phyloP scores from a whole-genome alignment of 2,329 filamentous ascomycete genomes.

The Fonsecaea nubica region DNA sequence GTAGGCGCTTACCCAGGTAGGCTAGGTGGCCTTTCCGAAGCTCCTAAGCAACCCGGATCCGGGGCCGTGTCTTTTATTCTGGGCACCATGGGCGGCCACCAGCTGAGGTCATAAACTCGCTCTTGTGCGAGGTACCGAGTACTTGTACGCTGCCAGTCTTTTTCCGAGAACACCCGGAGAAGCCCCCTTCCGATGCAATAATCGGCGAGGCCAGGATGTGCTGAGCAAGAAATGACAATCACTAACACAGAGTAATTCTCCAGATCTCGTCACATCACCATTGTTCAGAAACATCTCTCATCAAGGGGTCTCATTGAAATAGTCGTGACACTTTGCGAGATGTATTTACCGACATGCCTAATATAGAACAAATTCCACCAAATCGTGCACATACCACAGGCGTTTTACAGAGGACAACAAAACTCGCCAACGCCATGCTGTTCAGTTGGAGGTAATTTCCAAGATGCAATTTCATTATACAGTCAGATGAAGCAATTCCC shows the following conservation, averaged over 20 bases:
- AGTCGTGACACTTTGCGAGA: background rate
- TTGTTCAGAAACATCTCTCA: background rate
- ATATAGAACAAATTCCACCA: background rate
- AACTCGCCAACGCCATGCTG: slow-evolving; percentile 12
- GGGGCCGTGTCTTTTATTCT: background rate
- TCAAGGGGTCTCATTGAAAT: slow-evolving; percentile 5
- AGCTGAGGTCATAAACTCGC: too few relatives aligned
- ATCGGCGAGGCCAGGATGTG: background rate
- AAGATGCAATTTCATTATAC: background rate
- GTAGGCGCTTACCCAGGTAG: background rate
- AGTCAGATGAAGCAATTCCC: background rate
- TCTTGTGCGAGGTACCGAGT: too few relatives aligned
- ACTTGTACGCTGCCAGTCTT: background rate
- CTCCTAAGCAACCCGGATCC: slow-evolving; percentile 7
- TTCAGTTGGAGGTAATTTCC: background rate
- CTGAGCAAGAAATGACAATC: background rate
- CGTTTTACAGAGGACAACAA: background rate
- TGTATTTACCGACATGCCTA: background rate
- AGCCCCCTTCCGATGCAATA: slow-evolving; percentile 5
- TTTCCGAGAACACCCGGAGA: slow-evolving; percentile 6
- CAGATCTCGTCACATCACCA: background rate
- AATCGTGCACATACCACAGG: background rate
- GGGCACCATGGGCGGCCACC: background rate
- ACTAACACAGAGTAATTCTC: background rate
- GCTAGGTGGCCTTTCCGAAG: slow-evolving; percentile 17